Conservation (phyloP, 768 basidiomycete genomes). For the Suillus fuscotomentosus region DNA sequence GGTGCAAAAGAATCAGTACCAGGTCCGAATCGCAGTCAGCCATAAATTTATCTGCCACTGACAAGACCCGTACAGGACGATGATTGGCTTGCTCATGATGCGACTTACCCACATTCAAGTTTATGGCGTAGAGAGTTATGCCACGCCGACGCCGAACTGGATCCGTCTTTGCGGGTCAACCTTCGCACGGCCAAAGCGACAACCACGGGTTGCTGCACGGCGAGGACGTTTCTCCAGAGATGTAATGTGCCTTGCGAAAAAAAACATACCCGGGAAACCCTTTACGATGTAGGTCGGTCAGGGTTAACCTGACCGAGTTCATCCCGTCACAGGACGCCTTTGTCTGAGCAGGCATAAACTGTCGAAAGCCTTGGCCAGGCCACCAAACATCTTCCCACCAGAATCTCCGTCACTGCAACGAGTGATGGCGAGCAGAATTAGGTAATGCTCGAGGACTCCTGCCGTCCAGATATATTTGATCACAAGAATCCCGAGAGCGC, state of each 20-base stretch:
- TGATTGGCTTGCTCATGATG: too few relatives aligned
- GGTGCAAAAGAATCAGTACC: neutral
- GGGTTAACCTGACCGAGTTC: neutral
- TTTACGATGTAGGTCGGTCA: neutral
- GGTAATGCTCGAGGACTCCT: neutral
- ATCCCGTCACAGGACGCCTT: neutral
- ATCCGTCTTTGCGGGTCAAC: too few relatives aligned
- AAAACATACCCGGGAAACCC: too few relatives aligned
- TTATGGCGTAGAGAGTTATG: neutral
- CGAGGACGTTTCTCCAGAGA: neutral
- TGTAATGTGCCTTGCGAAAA: neutral
- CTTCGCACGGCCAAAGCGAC: neutral
- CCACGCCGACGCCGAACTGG: neutral
- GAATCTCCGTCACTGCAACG: slow-evolving; percentile 3
- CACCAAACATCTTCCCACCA: slow-evolving; percentile 21
- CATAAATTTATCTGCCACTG: neutral
- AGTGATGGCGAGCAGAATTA: neutral
- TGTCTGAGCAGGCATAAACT: slow-evolving; percentile 2
- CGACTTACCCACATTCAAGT: neutral
- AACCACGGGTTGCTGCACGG: neutral
- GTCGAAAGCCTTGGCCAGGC: neutral
- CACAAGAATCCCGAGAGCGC: neutral
- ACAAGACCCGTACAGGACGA: neutral
- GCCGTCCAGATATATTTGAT: neutral
- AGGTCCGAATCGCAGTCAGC: too few relatives aligned